Base-by-base conservation (phyloP, 2,329 filamentous ascomycete species). In the Pyrenophora teres region DNA sequence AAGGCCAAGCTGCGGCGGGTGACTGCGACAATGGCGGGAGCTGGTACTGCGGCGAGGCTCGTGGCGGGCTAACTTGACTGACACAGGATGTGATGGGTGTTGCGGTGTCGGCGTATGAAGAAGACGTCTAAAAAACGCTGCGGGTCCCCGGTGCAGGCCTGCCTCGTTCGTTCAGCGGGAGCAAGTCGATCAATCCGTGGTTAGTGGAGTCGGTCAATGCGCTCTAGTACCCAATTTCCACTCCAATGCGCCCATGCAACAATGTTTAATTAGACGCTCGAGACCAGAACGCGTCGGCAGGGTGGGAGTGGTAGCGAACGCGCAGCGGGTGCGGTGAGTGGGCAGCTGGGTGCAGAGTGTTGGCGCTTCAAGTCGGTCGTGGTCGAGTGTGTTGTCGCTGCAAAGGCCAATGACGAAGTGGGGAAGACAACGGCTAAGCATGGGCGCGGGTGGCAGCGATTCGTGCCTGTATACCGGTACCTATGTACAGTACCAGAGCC, bases 191-290 rank as follows among this genome's bases (percentile, higher is more conserved):
- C 38, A 49, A 41, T 38, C 31, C 39, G 40, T 49, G 51, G 57
- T 47, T 51, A 60, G 62, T 59, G 57, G 60, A 61, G 60, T 56
- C 59, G 64, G 67, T 69, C 63, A 63, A 69, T 67, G 68, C 69
- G 68, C 60, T 63, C 51, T 42, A 52, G 46, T 40, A 33, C 32
- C 56, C 49, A 54, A 52, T 50, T 41, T 62, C 55, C 56, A 46
- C 52, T 49, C 53, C 60, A 68, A 65, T 60, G 59, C 58, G 47
- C 57, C 50, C 53, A 52, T 50, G 49, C 40, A 51, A 53, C 50
- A 59, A 46, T 49, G 55, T 53, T 56, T 54, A 49, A 57, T 54
- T 53, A 40, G 54, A 57, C 55, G 42, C 48, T 57, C 59, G 40
- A 48, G 50, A 49, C 59, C 50, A 47, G 41, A 57, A 62, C 63